Base-by-base conservation (phyloP, 768 basidiomycete species). In the Hygrocybe punicea region DNA sequence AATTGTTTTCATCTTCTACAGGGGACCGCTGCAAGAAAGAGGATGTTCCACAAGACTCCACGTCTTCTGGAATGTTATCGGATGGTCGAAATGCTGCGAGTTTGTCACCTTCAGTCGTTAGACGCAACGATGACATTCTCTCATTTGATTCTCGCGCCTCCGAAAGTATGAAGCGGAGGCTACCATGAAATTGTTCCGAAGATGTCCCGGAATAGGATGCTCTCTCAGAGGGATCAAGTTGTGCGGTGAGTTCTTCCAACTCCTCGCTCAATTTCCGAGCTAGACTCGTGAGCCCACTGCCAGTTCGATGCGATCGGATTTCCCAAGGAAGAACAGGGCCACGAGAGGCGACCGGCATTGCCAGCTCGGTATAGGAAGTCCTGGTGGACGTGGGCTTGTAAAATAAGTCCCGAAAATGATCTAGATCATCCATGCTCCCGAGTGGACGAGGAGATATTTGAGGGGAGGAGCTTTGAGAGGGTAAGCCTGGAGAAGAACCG, bases 361-460 rank as follows among this genome's bases (percentile, higher is more conserved):
- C 61, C 25, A 62, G 61, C 56, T 44, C 61, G 2, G 57, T 55
- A 7, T 53, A 55, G 19, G 55, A 33, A 50, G 63, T 61, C 58
- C 58, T 58, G 45, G 58, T 57, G 57, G 62, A 58, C 51, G 62
- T 67, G 6, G 86, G 86, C 40, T 74, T 76, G 66, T 86, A 90
- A 69, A 91, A 91, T 7, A 91, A 73, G 63, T 90, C 86, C 36
- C 81, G 82, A 73, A 87, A 91, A 10, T 81, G 77, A n/a, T 88
- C 86, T 6, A 90, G 74, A 60, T 90, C 87, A 55, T 86, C 84
- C 0, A 80, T 77, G 55, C 76, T 78, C 9, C 82, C 81, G 35
- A 89, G 71, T 2, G 78, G 78, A n/a, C 78, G 80, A 23, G 83
- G 82, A 10, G 78, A 76, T 64, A 67, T 75, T 60, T 65, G 75